Evolutionary conservation across 192 early-diverging fungal species (phyloP).

Genomic region (Podila epigama): DNA sequence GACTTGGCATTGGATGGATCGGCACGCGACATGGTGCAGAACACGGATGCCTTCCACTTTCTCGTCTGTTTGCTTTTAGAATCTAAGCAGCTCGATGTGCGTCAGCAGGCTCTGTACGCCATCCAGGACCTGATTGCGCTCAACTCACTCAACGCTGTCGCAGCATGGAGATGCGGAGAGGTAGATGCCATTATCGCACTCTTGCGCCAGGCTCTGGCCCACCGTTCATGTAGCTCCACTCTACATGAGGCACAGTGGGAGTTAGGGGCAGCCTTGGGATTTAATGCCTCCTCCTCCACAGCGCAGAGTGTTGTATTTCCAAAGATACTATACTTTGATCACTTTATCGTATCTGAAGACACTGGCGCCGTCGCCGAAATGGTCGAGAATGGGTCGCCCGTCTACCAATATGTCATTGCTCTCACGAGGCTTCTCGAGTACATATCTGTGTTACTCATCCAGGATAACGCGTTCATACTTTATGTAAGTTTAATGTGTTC

Average conservation of each 20-base stretch:
- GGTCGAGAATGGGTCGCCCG: slow-evolving; percentile 35
- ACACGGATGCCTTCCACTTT: slow-evolving; percentile 44
- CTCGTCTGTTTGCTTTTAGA: slow-evolving; percentile 34
- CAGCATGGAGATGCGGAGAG: slow-evolving; percentile 45
- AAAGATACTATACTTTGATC: slow-evolving; percentile 29
- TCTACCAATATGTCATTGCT: slow-evolving; percentile 45
- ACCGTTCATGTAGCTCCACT: slow-evolving; percentile 1
- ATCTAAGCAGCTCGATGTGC: slow-evolving; percentile 47
- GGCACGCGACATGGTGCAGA: slow-evolving; percentile 42
- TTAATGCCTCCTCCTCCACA: slow-evolving; percentile 15
- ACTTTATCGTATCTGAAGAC: slow-evolving; percentile 42
- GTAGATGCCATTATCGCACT: slow-evolving; percentile 30
- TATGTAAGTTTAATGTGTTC: slow-evolving; percentile 28
- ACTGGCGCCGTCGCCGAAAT: slow-evolving; percentile 32
- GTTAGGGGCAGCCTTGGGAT: slow-evolving; percentile 6
- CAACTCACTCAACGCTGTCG: slow-evolving; percentile 48
- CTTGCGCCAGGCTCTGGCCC: slow-evolving; percentile 12
- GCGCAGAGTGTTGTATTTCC: slow-evolving; percentile 10
- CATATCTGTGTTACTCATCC: slow-evolving; percentile 39
- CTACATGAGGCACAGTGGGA: slow-evolving; percentile 33
- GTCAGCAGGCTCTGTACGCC: slow-evolving; percentile 47
- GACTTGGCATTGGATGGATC: slow-evolving; percentile 40
- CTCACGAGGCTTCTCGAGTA: slow-evolving; percentile 48
- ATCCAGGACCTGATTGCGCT: slow-evolving; percentile 48
- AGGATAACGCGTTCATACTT: slow-evolving; percentile 44